A percentile compares a stretch with the other conserved stretches of the same genome.
phyloP scores from a whole-genome alignment of 306 rosid genomes.

The Luffa acutangula region DNA sequence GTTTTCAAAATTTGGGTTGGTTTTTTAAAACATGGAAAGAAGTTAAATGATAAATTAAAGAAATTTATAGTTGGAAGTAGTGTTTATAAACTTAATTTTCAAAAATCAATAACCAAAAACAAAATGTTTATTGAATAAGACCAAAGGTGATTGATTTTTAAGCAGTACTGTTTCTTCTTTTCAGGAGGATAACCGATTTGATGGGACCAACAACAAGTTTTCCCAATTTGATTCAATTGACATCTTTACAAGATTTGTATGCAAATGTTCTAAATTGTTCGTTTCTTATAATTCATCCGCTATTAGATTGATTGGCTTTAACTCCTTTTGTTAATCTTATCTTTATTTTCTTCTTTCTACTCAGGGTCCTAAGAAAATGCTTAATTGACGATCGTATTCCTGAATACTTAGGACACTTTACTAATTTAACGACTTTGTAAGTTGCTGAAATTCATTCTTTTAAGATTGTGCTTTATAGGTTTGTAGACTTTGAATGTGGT shows the following conservation, averaged over 20 bases:
- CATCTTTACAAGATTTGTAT: constrained; percentile 27
- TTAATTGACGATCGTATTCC: constrained; percentile 34
- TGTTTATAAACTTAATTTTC: background rate
- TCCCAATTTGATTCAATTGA: constrained; percentile 38
- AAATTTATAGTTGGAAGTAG: too few relatives aligned
- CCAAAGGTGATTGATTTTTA: background rate
- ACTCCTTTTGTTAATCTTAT: background rate
- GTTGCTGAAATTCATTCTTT: constrained; percentile 5
- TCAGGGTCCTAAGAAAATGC: constrained; percentile 62
- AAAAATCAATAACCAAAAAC: too few relatives aligned
- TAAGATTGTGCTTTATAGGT: too few relatives aligned
- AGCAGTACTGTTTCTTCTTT: constrained; percentile 11
- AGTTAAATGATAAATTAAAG: too few relatives aligned
- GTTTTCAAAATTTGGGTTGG: too few relatives aligned
- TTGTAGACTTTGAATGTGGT: too few relatives aligned
- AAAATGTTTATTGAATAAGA: too few relatives aligned
- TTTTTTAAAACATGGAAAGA: too few relatives aligned
- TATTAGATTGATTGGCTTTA: background rate
- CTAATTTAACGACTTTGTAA: constrained; percentile 26
- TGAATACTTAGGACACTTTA: constrained; percentile 12
- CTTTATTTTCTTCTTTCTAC: constrained; percentile 14
- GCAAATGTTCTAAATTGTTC: constrained; percentile 13
- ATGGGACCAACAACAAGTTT: constrained; percentile 34
- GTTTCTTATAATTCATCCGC: background rate
- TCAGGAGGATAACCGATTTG: constrained; percentile 75